phyloP scores from a whole-genome alignment of 768 basidiomycete genomes.

The Myochromella boudieri region DNA sequence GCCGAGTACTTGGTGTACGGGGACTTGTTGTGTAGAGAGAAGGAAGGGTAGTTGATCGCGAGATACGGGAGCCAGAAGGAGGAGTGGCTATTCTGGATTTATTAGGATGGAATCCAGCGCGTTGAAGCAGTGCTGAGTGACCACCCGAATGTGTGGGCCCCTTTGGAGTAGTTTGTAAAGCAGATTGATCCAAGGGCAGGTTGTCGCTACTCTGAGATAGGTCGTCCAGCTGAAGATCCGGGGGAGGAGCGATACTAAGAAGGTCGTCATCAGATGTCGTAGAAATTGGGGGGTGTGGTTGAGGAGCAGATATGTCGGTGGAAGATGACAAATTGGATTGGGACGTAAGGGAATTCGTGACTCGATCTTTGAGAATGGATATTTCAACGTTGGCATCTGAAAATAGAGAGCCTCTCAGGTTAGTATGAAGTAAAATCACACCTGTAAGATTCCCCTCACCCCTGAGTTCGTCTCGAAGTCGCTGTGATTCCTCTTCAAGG shows the following conservation, averaged over 20 bases:
- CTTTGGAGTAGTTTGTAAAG: slow-evolving; percentile 40
- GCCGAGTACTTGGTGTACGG: slow-evolving; percentile 43
- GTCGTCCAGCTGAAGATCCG: slow-evolving; percentile 62
- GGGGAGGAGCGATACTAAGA: slow-evolving; percentile 55
- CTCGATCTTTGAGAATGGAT: slow-evolving; percentile 76
- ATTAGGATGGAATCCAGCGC: slow-evolving; percentile 47
- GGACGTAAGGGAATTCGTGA: slow-evolving; percentile 32
- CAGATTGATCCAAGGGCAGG: slow-evolving; percentile 31
- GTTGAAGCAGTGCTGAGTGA: slow-evolving; percentile 50
- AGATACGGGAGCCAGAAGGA: slow-evolving; percentile 39
- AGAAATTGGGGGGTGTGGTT: slow-evolving; percentile 27
- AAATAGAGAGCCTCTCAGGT: slow-evolving; percentile 15
- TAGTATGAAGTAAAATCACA: neutral
- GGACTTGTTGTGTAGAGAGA: slow-evolving; percentile 48
- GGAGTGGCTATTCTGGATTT: slow-evolving; percentile 45
- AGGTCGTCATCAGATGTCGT: slow-evolving; percentile 54
- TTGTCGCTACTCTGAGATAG: slow-evolving; percentile 46
- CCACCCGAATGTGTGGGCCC: slow-evolving; percentile 36
- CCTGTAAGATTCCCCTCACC: slow-evolving; percentile 46
- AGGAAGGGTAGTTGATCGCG: slow-evolving; percentile 60
- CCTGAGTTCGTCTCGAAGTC: slow-evolving; percentile 89
- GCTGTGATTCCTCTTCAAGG: slow-evolving; percentile 87
- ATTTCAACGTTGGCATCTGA: slow-evolving; percentile 86
- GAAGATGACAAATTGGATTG: slow-evolving; percentile 30
- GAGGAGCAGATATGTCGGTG: slow-evolving; percentile 27